Evolutionary conservation across 345 rosid species (phyloP), one percentile per base, ranked within the genome.

Genomic region (Moringa oleifera): DNA sequence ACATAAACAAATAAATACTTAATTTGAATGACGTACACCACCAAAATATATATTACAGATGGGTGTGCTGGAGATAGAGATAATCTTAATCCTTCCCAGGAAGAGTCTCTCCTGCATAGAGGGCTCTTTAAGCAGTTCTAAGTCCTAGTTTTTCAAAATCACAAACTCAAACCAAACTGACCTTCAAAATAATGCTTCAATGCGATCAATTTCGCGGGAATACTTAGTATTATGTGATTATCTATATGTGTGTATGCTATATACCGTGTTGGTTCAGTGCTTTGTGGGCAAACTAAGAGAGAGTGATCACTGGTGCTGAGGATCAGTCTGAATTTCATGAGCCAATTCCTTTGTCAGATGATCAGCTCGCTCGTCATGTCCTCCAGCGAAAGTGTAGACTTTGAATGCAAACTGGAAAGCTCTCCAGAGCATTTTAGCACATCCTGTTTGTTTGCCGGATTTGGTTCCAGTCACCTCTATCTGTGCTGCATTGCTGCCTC

Each of bases 301-400:
- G 36, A 18, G 6, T 13, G 22, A 75, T 70, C 64, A 76, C 7
- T 68, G 74, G 50, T 79, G 37, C n/a, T 72, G 81, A 37, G 84
- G 77, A 59, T 80, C 84, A 24, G 79, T 80, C 72, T 90, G 82
- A 51, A 90, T 93, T 78, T 84, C 94, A 20, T 74, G 83, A 74
- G 98, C 97, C 68, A 90, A 59, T 75, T 85, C 97, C 73, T 67
- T 81, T 15, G 88, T 90, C 62, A 93, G 73, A 53, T 37, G 78
- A 65, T 90, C 97, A 0, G 96, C 97, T 0, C 89, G 86, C 22
- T 90, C 92, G 20, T 93, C 98, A 0, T 83, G 93, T 53, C 97
- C 97, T 7, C 97, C 97, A 0, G 97, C 94, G 53, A 93, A 93
- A 17, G 79, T 77, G 64, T 90, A 90, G 18, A 90, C 92, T 63